Evolutionary conservation across 129 eudicot species (phyloP).

Genomic region (Flaveria ramosissima): DNA sequence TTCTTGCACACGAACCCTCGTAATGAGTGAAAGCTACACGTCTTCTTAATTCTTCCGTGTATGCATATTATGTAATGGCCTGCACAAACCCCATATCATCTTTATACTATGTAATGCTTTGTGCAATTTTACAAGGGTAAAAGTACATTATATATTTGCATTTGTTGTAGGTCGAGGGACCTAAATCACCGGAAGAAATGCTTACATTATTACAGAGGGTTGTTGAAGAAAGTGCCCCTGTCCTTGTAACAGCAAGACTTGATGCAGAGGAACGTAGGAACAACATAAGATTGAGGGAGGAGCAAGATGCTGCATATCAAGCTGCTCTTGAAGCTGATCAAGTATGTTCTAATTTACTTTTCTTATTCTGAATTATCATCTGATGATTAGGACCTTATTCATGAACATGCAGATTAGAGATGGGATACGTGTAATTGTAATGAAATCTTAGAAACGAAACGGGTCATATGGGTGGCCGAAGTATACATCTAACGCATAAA

Average conservation of each 20-base stretch:
- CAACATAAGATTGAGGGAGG: conserved; percentile 79
- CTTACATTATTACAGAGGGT: conserved; percentile 75
- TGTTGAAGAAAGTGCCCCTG: conserved; percentile 94
- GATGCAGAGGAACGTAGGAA: conserved; percentile 96
- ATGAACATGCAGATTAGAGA: background rate
- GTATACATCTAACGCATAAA: background rate
- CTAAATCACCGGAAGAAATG: conserved; percentile 88
- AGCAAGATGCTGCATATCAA: conserved; percentile 97
- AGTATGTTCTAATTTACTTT: conserved; percentile 39
- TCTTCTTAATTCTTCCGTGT: background rate
- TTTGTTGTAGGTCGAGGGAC: conserved; percentile 81
- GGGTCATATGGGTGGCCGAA: background rate
- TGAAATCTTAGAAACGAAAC: background rate
- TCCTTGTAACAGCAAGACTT: conserved; percentile 84
- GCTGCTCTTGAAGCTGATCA: conserved; percentile 99
- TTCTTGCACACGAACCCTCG: background rate
- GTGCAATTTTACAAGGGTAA: conserved; percentile 5
- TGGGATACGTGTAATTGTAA: background rate
- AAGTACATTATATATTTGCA: conserved; percentile 12
- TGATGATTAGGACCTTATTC: background rate
- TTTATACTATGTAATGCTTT: background rate
- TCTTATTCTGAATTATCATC: background rate
- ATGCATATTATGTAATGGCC: conserved; percentile 17
- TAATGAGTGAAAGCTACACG: background rate
- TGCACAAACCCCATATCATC: background rate